These are phyloP conservation scores for Xylaria cubensis DNA, from an alignment of 495 filamentous ascomycete species.

Conservation along the genomic window DNA sequence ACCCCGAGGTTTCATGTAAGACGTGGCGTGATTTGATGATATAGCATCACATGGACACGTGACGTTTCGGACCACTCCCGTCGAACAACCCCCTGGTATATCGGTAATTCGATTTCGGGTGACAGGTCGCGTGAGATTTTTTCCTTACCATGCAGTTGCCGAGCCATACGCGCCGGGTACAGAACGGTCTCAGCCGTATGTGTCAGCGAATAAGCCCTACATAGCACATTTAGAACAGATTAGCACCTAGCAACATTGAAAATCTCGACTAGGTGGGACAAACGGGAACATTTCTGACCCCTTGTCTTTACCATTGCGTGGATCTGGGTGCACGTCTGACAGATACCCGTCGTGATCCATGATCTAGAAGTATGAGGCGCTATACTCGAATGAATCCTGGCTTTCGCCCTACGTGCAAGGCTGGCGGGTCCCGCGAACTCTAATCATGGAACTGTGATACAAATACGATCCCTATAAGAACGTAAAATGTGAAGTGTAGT, in stretches of 20 bases:
- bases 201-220: not conserved
- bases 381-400: not conserved
- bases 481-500: not conserved
- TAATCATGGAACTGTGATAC: constrained; percentile 1
- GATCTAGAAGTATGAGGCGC: not conserved
- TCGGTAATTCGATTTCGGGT: not conserved
- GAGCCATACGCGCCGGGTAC: not conserved
- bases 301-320: constrained; percentile 9
- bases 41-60: constrained; percentile 15
- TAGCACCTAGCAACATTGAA: not conserved
- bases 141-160: not conserved
- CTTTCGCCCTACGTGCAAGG: not conserved
- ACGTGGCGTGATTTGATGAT: constrained; percentile 1
- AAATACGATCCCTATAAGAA: constrained; percentile 14
- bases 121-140: not conserved
- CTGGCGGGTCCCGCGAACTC: not conserved
- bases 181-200: not conserved
- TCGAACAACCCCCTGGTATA: not conserved
- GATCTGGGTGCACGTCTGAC: constrained; percentile 3
- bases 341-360: constrained; percentile 1
- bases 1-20: not conserved
- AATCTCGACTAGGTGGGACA: not conserved
- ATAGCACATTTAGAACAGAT: not conserved
- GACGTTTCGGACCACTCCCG: not conserved
- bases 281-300: constrained; percentile 6